Percentiles rank a stretch among this genome's conserved stretches.
phyloP scores from a whole-genome alignment of 805 yeast genomes.

The Groenewaldozyma salmanticensis region DNA sequence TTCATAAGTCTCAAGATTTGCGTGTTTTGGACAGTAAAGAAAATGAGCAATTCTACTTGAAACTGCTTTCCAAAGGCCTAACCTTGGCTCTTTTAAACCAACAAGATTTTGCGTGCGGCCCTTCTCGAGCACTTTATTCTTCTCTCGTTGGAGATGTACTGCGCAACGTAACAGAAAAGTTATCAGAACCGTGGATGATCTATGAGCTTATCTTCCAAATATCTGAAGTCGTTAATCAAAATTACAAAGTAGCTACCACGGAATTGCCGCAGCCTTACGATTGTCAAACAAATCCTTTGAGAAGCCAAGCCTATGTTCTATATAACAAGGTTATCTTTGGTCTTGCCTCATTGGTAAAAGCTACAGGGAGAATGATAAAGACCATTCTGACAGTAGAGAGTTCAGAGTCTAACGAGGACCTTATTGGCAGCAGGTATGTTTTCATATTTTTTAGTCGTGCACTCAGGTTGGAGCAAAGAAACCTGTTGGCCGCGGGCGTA shows the following conservation, averaged over 20 bases:
- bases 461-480: conserved; percentile 6
- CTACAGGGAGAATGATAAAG: background rate
- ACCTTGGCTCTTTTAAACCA: conserved; percentile 32
- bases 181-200: conserved; percentile 43
- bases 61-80: conserved; percentile 29
- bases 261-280: too few species aligned
- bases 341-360: background rate
- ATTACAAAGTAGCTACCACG: too few species aligned
- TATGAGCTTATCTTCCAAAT: conserved; percentile 32
- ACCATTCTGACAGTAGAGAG: background rate
- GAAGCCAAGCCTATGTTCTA: background rate
- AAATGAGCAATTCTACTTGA: conserved; percentile 27
- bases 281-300: too few species aligned
- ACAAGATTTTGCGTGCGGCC: conserved; percentile 32
- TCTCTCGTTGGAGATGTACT: conserved; percentile 36
- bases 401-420: background rate
- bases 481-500: conserved; percentile 11
- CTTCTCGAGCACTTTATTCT: conserved; percentile 32
- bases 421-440: conserved; percentile 1
- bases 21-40: conserved; percentile 24
- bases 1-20: conserved; percentile 29
- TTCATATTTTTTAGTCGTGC: conserved; percentile 10
- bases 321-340: background rate
- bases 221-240: background rate
- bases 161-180: conserved; percentile 33